phyloP scores from a whole-genome alignment of 2,329 filamentous ascomycete genomes.

The Anisogramma anomala region DNA sequence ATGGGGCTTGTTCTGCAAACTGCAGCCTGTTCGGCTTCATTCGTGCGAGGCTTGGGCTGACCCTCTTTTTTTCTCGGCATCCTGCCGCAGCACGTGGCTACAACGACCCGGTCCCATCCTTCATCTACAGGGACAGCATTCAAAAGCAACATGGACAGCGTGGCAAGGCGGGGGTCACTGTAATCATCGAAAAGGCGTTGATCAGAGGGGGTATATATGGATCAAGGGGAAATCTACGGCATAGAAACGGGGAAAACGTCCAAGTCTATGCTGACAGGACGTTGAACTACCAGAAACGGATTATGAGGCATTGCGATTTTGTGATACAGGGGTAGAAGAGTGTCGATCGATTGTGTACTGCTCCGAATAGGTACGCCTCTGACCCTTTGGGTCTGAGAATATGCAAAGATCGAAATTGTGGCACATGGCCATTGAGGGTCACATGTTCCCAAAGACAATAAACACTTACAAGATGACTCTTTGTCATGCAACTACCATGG shows the following conservation, averaged over 20 bases:
- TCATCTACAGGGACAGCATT: neutral
- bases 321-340: conserved; percentile 4
- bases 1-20: too few relatives aligned
- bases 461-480: too few relatives aligned
- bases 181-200: conserved; percentile 4
- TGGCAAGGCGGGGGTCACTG: conserved; percentile 3
- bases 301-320: neutral
- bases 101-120: neutral
- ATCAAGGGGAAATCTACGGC: neutral
- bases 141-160: conserved; percentile 6
- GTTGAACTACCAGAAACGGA: neutral
- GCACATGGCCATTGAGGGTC: too few relatives aligned
- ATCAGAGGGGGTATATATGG: conserved; percentile 6
- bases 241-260: neutral
- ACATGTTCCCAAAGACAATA: too few relatives aligned
- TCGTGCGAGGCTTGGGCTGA: neutral
- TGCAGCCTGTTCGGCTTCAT: neutral
- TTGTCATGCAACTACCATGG: too few relatives aligned
- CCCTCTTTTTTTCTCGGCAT: too few relatives aligned
- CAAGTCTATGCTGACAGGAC: neutral
- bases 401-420: too few relatives aligned
- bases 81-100: too few relatives aligned
- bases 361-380: too few relatives aligned
- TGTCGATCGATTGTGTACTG: too few relatives aligned
- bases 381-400: too few relatives aligned